Conservation (phyloP, 129 eudicot species). For the Flaveria brownii region DNA sequence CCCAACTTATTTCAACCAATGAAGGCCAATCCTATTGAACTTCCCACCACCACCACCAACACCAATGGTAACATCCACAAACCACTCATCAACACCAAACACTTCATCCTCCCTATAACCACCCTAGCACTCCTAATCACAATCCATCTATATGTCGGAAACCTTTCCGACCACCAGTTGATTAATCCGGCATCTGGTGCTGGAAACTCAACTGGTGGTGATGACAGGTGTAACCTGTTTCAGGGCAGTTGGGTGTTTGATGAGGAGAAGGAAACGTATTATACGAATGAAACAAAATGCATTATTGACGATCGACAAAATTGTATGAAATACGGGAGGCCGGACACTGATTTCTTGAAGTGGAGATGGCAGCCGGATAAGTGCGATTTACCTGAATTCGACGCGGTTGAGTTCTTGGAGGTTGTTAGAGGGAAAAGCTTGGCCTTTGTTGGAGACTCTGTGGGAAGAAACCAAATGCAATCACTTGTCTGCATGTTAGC, state of each 20-base stretch:
- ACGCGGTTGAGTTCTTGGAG: constrained; percentile 56
- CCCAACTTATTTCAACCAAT: constrained; percentile 40
- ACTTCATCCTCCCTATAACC: constrained; percentile 37
- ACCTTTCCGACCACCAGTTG: constrained; percentile 23
- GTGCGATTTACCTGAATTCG: constrained; percentile 61
- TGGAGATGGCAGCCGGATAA: constrained; percentile 70
- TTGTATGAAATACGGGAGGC: constrained; percentile 67
- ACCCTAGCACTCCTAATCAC: constrained; percentile 42
- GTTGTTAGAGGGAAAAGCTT: constrained; percentile 55
- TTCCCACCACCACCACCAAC: constrained; percentile 36
- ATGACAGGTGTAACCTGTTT: constrained; percentile 44
- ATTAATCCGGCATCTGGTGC: constrained; percentile 1
- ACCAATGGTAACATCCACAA: constrained; percentile 24
- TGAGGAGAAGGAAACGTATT: constrained; percentile 46
- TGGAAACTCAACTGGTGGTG: constrained; percentile 19
- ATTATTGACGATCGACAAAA: constrained; percentile 58
- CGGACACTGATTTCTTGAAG: constrained; percentile 55
- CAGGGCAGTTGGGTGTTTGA: constrained; percentile 55
- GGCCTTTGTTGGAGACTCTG: constrained; percentile 65
- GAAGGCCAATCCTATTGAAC: constrained; percentile 49
- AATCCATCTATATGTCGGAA: constrained; percentile 35
- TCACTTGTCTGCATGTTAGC: constrained; percentile 68
- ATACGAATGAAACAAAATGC: constrained; percentile 51
- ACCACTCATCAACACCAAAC: constrained; percentile 36
- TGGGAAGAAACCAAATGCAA: constrained; percentile 72